phyloP scores from a whole-genome alignment of 1,139 yeast genomes.

The Debaryomyces coudertii region DNA sequence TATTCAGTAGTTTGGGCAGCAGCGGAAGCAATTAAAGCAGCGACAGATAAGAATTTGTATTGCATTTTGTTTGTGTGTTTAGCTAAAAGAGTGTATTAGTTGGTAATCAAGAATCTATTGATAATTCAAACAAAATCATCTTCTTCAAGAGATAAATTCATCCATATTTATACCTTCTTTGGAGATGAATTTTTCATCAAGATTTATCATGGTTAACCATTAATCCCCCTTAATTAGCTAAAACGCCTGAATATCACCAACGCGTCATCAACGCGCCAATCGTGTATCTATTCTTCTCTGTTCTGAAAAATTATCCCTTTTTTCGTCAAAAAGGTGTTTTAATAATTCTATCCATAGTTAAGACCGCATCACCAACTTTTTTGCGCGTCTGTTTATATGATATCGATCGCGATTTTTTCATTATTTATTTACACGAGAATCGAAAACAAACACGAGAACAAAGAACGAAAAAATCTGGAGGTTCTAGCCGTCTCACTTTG shows the following conservation, averaged over 20 bases:
- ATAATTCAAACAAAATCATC: slow-evolving; percentile 6
- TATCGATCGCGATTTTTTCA: slow-evolving; percentile 6
- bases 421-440: slow-evolving; percentile 3
- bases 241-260: background rate
- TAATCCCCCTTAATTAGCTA: background rate
- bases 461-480: background rate
- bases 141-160: slow-evolving; percentile 7
- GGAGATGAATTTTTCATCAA: background rate
- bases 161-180: slow-evolving; percentile 17
- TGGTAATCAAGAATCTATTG: slow-evolving; percentile 13
- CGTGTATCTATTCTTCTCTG: slow-evolving; percentile 6
- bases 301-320: background rate
- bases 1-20: slow-evolving; percentile 15
- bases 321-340: slow-evolving; percentile 1
- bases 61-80: slow-evolving; percentile 27
- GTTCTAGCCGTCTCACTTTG: slow-evolving; percentile 2
- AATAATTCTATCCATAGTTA: background rate
- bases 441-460: slow-evolving; percentile 5
- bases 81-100: slow-evolving; percentile 13
- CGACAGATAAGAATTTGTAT: slow-evolving; percentile 34
- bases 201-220: background rate
- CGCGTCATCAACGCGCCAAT: slow-evolving; percentile 8
- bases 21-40: slow-evolving; percentile 30
- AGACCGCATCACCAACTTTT: slow-evolving; percentile 1
- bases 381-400: slow-evolving; percentile 7